Conservation (phyloP, 768 basidiomycete genomes). For the Hygrophoropsis aurantiaca region DNA sequence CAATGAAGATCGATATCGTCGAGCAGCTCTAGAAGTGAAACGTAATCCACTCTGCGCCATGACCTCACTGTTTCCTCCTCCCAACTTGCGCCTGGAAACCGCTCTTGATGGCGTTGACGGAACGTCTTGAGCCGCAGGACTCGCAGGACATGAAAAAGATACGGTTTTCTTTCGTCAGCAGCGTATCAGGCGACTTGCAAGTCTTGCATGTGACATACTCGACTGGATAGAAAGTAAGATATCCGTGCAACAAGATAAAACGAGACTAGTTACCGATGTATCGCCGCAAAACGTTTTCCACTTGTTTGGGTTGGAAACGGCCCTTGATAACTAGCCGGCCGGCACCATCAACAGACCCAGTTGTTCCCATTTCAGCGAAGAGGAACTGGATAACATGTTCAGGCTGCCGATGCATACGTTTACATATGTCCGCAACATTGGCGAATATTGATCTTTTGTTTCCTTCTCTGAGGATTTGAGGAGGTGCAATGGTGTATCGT, state of each 20-base stretch:
- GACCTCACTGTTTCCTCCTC: conserved; percentile 66
- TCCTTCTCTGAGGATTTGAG: conserved; percentile 90
- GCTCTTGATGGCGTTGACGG: conserved; percentile 96
- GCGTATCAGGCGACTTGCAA: conserved; percentile 97
- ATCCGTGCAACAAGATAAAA: background rate
- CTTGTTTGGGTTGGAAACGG: conserved; percentile 96
- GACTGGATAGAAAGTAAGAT: conserved; percentile 44
- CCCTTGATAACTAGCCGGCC: conserved; percentile 96
- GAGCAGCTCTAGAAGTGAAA: background rate
- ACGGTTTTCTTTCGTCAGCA: conserved; percentile 96
- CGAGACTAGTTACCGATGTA: conserved; percentile 80
- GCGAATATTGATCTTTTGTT: conserved; percentile 98
- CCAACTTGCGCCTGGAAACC: conserved; percentile 97
- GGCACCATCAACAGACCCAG: conserved; percentile 89
- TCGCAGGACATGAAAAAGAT: conserved; percentile 98
- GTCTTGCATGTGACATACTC: conserved; percentile 99
- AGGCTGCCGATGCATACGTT: conserved; percentile 95
- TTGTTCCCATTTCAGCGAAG: conserved; percentile 98
- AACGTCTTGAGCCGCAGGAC: conserved; percentile 86
- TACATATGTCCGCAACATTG: conserved; percentile 96
- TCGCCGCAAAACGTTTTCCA: conserved; percentile 93
- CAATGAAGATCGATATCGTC: background rate
- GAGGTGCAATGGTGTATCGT: conserved; percentile 96
- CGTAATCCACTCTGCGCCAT: background rate
- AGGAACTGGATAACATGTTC: conserved; percentile 98